These are phyloP conservation scores for Clarireedia homoeocarpa DNA, from an alignment of 2,329 filamentous ascomycete genomes.

Conservation along the genomic window DNA sequence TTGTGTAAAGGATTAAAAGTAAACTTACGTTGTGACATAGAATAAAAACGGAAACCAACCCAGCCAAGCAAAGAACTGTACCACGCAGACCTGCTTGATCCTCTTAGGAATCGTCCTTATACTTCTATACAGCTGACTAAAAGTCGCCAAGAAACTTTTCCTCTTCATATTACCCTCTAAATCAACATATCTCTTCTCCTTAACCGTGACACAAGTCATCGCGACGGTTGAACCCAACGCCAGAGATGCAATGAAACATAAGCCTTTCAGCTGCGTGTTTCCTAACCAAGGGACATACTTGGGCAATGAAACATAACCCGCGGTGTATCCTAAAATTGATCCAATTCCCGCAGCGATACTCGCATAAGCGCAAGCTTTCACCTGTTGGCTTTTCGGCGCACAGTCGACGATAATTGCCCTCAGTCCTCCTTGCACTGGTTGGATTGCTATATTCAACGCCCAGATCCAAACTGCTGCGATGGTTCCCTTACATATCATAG, in stretches of 20 bases:
- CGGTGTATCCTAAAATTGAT: constrained; percentile 28
- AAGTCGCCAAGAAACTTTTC: neutral
- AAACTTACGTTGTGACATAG: constrained; percentile 26
- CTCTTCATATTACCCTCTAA: neutral
- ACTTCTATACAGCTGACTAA: constrained; percentile 1
- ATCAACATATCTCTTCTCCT: constrained; percentile 10
- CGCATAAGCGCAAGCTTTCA: constrained; percentile 27
- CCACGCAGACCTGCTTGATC: constrained; percentile 17
- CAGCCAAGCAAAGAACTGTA: constrained; percentile 29
- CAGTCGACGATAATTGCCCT: constrained; percentile 30
- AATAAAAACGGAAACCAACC: constrained; percentile 32
- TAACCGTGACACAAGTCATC: constrained; percentile 6
- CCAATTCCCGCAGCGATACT: constrained; percentile 25
- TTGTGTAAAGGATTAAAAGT: neutral
- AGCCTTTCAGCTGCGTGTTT: constrained; percentile 20
- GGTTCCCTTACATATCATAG: neutral
- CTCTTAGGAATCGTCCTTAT: constrained; percentile 5
- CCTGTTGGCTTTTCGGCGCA: constrained; percentile 27
- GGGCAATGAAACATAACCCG: constrained; percentile 19
- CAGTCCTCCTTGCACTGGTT: constrained; percentile 29
- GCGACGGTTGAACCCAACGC: constrained; percentile 11
- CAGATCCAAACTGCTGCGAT: constrained; percentile 22
- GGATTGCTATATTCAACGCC: constrained; percentile 27
- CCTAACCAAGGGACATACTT: constrained; percentile 12
- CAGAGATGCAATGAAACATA: constrained; percentile 18